Evolutionary conservation across 1,284 basidiomycete species (phyloP).

Genomic region (Cystobasidiaceae sp.): DNA sequence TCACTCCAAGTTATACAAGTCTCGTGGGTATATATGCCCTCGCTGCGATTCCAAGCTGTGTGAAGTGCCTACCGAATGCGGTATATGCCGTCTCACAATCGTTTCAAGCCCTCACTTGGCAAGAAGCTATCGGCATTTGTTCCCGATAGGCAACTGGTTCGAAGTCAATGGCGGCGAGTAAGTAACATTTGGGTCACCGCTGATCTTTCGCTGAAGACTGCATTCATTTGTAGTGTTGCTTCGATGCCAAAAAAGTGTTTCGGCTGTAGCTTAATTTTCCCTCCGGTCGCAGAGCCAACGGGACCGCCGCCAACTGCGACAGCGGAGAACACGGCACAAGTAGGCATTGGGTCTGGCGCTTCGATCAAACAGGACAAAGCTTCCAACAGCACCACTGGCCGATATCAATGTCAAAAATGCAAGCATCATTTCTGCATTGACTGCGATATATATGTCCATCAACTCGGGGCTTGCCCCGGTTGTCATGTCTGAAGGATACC

Average conservation of each 20-base stretch:
- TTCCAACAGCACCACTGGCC: slow-evolving; percentile 68
- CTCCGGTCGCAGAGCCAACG: slow-evolving; percentile 25
- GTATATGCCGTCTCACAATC: slow-evolving; percentile 93
- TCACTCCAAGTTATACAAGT: slow-evolving; percentile 74
- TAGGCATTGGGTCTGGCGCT: slow-evolving; percentile 45
- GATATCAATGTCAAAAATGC: slow-evolving; percentile 64
- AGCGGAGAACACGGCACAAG: slow-evolving; percentile 45
- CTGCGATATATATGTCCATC: slow-evolving; percentile 60
- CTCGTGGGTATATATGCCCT: slow-evolving; percentile 89
- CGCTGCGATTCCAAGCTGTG: slow-evolving; percentile 88
- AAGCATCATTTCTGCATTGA: slow-evolving; percentile 61
- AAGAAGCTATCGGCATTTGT: slow-evolving; percentile 87
- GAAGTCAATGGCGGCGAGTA: slow-evolving; percentile 51
- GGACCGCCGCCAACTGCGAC: slow-evolving; percentile 49
- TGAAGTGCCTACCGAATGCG: slow-evolving; percentile 97
- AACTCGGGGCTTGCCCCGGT: slow-evolving; percentile 44
- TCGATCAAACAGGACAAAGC: no score
- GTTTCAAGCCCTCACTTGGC: slow-evolving; percentile 96
- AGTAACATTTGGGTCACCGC: background rate
- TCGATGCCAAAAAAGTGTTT: slow-evolving; percentile 37
- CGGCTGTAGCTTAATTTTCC: slow-evolving; percentile 34
- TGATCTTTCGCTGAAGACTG: no score
- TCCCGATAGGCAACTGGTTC: slow-evolving; percentile 75
- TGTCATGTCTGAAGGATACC: slow-evolving; percentile 31
- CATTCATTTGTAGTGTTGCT: slow-evolving; percentile 34